Base-by-base conservation (phyloP, 2,329 filamentous ascomycete genomes). In the Tolypocladium album region DNA sequence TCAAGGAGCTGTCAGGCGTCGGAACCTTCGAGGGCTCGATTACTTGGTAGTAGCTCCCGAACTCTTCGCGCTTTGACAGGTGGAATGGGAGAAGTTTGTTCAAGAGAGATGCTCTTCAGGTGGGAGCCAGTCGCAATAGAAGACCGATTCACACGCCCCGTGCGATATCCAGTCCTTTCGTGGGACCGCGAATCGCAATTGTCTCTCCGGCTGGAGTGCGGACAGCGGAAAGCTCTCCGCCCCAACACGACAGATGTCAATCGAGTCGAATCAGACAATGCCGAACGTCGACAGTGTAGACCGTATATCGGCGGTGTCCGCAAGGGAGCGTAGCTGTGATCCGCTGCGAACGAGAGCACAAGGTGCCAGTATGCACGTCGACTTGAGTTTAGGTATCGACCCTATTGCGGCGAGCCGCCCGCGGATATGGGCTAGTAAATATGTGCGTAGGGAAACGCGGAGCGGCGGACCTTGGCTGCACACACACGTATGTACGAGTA, bases 401-500 rank as follows among this genome's bases (percentile, higher is more conserved):
- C 20, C 31, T 36, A 17, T 53, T 36, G 31, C 31, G 50, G 17
- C 50, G 31, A 53, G 50, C 42, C 36, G 56, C 56, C 57, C 57
- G 55, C 52, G 27, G 36, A 58, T 45, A 38, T 55, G 59, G 56
- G 58, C 50, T 38, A 55, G 50, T 62, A 59, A 42, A 58, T 58
- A 55, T 57, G 53, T 57, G 20, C 39, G 55, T 55, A 55, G 45
- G 52, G 56, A 53, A 56, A 50, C 56, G 53, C 56, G 22, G 24
- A 36, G 22, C 42, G 58, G 34, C 53, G 57, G 57, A 61, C 27
- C 56, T 55, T 56, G 60, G 43, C 59, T 34, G 58, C 39, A 56
- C 42, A 55, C 57, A 59, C 55, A 58, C 47, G 59, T 55, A 59
- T 53, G 58, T 47, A 53, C 57, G 57, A 27, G 47, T 38, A 59